Evolutionary conservation across 2,329 filamentous ascomycete genomes (phyloP).

Genomic region (Trichoderma brevicompactum): DNA sequence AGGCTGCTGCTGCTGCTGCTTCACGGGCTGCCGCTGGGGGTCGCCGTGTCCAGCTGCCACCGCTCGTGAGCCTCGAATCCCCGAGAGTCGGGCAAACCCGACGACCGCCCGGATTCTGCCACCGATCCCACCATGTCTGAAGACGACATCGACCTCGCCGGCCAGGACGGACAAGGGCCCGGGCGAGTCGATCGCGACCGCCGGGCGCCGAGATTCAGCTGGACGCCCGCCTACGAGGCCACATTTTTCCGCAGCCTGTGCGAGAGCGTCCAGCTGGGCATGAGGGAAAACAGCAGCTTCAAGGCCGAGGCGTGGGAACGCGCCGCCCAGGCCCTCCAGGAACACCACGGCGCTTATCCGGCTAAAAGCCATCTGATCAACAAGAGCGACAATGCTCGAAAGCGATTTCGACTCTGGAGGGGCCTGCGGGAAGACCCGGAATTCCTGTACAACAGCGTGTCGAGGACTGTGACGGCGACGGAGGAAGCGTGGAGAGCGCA

Average conservation of each 20-base stretch:
- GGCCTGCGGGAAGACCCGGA: constrained; percentile 61
- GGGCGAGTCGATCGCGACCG: constrained; percentile 46
- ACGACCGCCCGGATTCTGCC: no score
- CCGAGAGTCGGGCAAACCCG: not conserved
- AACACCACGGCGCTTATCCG: constrained; percentile 60
- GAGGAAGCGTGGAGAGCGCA: constrained; percentile 63
- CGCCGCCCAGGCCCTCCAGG: constrained; percentile 58
- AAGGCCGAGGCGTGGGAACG: constrained; percentile 65
- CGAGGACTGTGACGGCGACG: constrained; percentile 57
- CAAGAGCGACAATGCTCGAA: constrained; percentile 66
- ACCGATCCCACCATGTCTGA: constrained; percentile 42
- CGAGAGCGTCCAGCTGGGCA: constrained; percentile 61
- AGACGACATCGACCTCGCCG: constrained; percentile 46
- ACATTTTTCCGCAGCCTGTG: constrained; percentile 66
- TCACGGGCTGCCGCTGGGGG: constrained; percentile 25
- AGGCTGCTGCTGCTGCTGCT: constrained; percentile 25
- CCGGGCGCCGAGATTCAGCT: constrained; percentile 60
- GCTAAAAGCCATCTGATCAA: constrained; percentile 66
- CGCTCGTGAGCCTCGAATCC: constrained; percentile 6
- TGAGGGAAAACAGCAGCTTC: constrained; percentile 63
- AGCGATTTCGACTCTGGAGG: constrained; percentile 65
- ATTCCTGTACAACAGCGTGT: constrained; percentile 57
- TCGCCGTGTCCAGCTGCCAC: constrained; percentile 19
- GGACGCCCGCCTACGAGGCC: constrained; percentile 61
- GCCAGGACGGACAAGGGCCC: constrained; percentile 42